Percentiles rank a stretch among this genome's conserved stretches.
Conservation (phyloP, 345 rosid species). For the Stellera chamaejasme region DNA sequence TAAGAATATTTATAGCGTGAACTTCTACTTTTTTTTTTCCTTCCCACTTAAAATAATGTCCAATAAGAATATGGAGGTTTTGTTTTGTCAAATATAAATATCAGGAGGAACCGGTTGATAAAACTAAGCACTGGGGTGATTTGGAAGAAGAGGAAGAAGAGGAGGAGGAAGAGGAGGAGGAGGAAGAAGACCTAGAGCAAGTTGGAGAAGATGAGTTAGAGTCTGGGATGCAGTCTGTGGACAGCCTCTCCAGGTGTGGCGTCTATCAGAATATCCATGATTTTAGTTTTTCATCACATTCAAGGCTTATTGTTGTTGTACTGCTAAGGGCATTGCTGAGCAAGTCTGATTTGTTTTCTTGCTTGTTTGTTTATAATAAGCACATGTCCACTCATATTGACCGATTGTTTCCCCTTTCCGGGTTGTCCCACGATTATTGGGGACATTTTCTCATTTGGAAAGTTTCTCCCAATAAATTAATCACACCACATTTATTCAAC, state of each 20-base stretch:
- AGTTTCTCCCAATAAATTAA: no score
- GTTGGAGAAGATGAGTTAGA: conserved; percentile 79
- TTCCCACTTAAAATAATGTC: no score
- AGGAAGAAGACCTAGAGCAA: conserved; percentile 41
- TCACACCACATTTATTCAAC: no score
- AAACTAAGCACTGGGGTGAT: conserved; percentile 99
- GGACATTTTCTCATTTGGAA: background rate
- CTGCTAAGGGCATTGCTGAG: background rate
- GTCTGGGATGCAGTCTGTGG: conserved; percentile 78
- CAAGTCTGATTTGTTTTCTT: no score
- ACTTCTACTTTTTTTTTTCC: background rate
- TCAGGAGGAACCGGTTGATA: conserved; percentile 98
- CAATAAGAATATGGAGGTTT: background rate
- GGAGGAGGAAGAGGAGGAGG: conserved; percentile 59
- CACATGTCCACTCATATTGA: no score
- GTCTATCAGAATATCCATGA: background rate
- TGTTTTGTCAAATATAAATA: conserved; percentile 4
- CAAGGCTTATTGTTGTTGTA: background rate
- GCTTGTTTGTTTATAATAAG: no score
- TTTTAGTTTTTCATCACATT: background rate
- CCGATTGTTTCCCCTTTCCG: no score
- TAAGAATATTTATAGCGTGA: background rate
- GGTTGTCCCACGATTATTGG: no score
- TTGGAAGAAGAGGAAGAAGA: conserved; percentile 59
- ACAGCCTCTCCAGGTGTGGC: conserved; percentile 77